Percentiles rank a stretch among this genome's conserved stretches.
Conservation (phyloP, 495 filamentous ascomycete genomes). For the Xylaria scruposa region DNA sequence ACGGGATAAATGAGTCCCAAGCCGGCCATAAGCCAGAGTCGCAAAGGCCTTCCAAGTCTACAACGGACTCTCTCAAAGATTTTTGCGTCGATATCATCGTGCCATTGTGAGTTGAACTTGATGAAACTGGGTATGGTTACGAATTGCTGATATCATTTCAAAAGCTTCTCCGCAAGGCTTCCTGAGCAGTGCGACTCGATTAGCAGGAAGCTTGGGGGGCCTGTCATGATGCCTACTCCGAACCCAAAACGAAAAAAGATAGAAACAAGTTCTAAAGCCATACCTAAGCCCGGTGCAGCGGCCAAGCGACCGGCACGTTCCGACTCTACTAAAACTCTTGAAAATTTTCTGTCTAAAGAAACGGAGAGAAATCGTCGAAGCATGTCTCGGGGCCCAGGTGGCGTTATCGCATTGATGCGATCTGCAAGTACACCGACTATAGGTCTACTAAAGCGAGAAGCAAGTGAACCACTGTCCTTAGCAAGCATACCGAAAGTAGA, state of each 20-base stretch:
- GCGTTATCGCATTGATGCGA: conserved; percentile 66
- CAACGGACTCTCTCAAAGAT: conserved; percentile 55
- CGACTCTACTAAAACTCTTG: conserved; percentile 61
- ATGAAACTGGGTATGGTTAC: not conserved
- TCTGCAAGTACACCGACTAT: conserved; percentile 69
- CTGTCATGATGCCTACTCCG: conserved; percentile 66
- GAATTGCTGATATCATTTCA: conserved; percentile 31
- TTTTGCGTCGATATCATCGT: conserved; percentile 94
- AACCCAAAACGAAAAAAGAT: conserved; percentile 57
- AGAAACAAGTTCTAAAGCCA: conserved; percentile 40
- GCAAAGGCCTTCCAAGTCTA: conserved; percentile 36
- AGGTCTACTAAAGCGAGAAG: conserved; percentile 67
- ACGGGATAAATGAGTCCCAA: conserved; percentile 59
- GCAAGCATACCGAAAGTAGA: conserved; percentile 55
- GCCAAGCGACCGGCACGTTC: conserved; percentile 57
- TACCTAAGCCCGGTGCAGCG: conserved; percentile 61
- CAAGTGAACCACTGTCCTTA: conserved; percentile 62
- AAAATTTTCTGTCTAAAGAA: conserved; percentile 77
- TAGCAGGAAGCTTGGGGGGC: conserved; percentile 86
- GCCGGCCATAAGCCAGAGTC: conserved; percentile 37
- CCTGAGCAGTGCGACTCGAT: conserved; percentile 80
- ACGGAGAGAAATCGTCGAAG: conserved; percentile 52
- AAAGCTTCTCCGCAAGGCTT: conserved; percentile 78
- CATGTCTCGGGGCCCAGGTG: conserved; percentile 58
- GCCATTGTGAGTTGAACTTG: conserved; percentile 73